phyloP scores from a whole-genome alignment of 2,329 filamentous ascomycete genomes.

The Penicillium paneum region DNA sequence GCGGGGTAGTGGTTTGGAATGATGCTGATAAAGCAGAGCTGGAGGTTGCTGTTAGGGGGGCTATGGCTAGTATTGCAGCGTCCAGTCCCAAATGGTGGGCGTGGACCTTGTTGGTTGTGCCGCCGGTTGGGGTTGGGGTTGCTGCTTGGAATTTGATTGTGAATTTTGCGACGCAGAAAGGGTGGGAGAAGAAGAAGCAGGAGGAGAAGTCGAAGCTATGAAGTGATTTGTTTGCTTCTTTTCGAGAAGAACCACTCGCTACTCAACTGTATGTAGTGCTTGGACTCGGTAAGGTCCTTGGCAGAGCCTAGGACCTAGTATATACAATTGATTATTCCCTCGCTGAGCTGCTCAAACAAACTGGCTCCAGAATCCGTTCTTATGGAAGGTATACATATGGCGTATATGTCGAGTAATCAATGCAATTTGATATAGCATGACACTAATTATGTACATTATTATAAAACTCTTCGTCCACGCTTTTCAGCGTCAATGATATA shows the following conservation, averaged over 20 bases:
- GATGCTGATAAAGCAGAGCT: conserved; percentile 72
- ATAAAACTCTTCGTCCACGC: conserved; percentile 76
- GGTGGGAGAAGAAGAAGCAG: conserved; percentile 63
- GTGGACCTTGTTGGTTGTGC: conserved; percentile 64
- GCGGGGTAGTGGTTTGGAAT: conserved; percentile 86
- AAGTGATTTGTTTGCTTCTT: background rate
- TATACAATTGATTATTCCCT: background rate
- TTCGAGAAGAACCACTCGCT: background rate
- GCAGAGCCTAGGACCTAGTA: background rate
- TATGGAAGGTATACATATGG: too few species aligned
- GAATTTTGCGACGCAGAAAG: conserved; percentile 66
- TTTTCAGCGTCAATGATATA: too few species aligned
- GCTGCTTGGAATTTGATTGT: conserved; percentile 70
- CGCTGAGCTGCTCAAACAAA: too few species aligned
- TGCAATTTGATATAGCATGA: conserved; percentile 43
- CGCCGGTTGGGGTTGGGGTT: conserved; percentile 68
- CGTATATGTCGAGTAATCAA: background rate
- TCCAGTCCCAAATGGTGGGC: conserved; percentile 80
- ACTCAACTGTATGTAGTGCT: too few species aligned
- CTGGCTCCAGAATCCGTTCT: too few species aligned
- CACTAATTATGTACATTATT: conserved; percentile 66
- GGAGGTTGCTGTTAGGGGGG: conserved; percentile 61
- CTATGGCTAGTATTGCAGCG: conserved; percentile 60
- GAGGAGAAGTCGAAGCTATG: conserved; percentile 58
- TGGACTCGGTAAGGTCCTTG: background rate